Base-by-base conservation (phyloP, 2,329 filamentous ascomycete species). In the Nothopassalora personata region DNA sequence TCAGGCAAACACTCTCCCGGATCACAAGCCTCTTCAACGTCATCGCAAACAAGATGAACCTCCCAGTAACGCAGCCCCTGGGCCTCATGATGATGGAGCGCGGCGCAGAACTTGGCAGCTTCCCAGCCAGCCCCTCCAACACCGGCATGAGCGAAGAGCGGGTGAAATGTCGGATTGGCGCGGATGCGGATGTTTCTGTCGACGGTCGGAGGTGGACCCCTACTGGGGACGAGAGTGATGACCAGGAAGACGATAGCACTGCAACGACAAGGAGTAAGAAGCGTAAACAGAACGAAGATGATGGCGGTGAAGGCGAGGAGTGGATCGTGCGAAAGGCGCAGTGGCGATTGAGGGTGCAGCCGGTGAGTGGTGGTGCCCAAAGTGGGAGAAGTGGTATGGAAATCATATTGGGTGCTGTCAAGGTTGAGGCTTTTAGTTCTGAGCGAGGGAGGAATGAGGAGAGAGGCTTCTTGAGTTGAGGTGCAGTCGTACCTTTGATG, bases 1-100 rank as follows among this genome's bases (percentile, higher is more conserved):
- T 89, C 66, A 84, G 85, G 13, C 82, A 88, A 50, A 84, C 86
- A 5, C 87, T 88, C 64, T 80, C 83, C 10, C 83, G 90, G 54
- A 80, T 97, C 18, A 81, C 85, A 0, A 86, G 86, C 56, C 77
- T 97, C 5, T 84, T 95, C 64, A 87, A 90, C 66, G 87, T 96
- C 8, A 81, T 96, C n/a, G 85, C 88, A 1, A 87, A 86, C 34
- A 95, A 93, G 72, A 82, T 94, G 65, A 88, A 87, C 62, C 73
- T 91, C 5, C 84, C 88, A 0, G 74, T 77, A 13, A 78, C 76
- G 9, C 75, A 79, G 23, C 84, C 87, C 0, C 73, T 89, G 0
- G 87, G 88, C 7, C 75, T 89, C 39, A 79, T 89, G 72, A 87
- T 89, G 83, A 77, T 82, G 51, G 79, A 83, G 3, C 70, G 70